Base-by-base conservation (phyloP, 2,329 filamentous ascomycete species). In the Colletotrichum sp. region DNA sequence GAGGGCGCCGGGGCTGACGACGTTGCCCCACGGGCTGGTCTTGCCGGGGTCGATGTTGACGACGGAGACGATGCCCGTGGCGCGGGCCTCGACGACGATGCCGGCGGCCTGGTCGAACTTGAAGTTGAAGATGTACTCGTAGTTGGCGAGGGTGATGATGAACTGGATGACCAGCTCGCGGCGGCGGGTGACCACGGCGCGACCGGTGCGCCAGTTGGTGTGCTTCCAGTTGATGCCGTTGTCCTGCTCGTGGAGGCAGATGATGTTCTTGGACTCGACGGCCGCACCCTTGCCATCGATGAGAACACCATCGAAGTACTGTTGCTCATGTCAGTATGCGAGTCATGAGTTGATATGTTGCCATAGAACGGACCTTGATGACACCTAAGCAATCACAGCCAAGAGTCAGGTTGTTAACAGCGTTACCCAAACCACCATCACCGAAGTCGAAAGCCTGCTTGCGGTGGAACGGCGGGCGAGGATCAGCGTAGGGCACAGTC, bases 401-500 rank as follows among this genome's bases (percentile, higher is more conserved):
- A 3, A 94, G 87, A n/a, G 88, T 87, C 3, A 95, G 87, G 78
- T 94, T 94, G 81, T 94, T 94, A 24, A 92, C 91, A 77, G 89
- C 90, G 64, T 90, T 89, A 6, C 92, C 93, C 39, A 91, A 90
- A n/a, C 92, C 93, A 16, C 89, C 92, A 76, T 94, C 92, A 4
- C 93, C 93, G 78, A 94, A 92, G 80, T 94, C 93, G 78, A 94
- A 94, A 6, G 92, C 92, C 77, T 93, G 91, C 80, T 94, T 94
- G 34, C 75, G 72, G 64, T 76, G 76, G 57, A 78, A 78, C 6
- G 76, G 76, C 9, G 74, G 64, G 13, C 76, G 74, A 34, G 76
- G 76, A 16, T 78, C 76, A 26, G 76, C 76, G 15, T 78, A 78
- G 2, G 74, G 76, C 4, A 77, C 76, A 28, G 73, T 77, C 74